Base-by-base conservation (phyloP, 805 yeast species). In the Saccharomyces kudriavzevii region DNA sequence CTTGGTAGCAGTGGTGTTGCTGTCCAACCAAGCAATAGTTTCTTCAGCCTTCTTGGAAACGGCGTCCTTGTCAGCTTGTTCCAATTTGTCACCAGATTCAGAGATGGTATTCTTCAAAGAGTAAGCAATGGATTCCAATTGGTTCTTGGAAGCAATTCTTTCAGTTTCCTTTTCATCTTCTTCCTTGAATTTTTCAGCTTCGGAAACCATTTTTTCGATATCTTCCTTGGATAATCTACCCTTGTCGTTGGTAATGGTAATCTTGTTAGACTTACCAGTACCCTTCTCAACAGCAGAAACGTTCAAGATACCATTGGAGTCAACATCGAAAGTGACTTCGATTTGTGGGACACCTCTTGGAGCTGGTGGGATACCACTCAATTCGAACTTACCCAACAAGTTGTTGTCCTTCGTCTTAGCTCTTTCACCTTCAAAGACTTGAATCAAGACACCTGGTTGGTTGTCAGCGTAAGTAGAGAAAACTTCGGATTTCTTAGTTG, bases 391-490 rank as follows among this genome's bases (percentile, higher is more conserved):
- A 82, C 97, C 97, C 70, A 91, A 85, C 74, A 89, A 76, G 85
- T 90, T 91, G 87, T 91, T 91, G 77, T 92, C 98, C 81, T 85
- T 87, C 53, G 97, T 90, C 79, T 85, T 85, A 61, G 96, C 87
- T 81, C 97, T 89, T 82, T 91, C 98, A 86, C 98, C 98, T 82
- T 91, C 97, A 70, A 79, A 91, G 65, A 91, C 98, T 82, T 91
- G 98, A 76, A 92, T 92, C 79, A 91, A 82, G 66, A 92, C 98
- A 87, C 97, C 97, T 70, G 98, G 97, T 81, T 92, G 99, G 87
- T 92, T 91, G 77, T 92, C 98, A 69, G 97, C 94, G 75, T 89
- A 89, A 67, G 99, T 92, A 61, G 97, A 90, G 90, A 92, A 92
- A 64, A 85, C 85, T 82, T 91, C 97, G 53, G 97, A 90, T 81